A percentile compares a stretch with the other conserved stretches of the same genome.
Evolutionary conservation across 495 filamentous ascomycete species (phyloP).

Genomic region (Podospora tetraspora): DNA sequence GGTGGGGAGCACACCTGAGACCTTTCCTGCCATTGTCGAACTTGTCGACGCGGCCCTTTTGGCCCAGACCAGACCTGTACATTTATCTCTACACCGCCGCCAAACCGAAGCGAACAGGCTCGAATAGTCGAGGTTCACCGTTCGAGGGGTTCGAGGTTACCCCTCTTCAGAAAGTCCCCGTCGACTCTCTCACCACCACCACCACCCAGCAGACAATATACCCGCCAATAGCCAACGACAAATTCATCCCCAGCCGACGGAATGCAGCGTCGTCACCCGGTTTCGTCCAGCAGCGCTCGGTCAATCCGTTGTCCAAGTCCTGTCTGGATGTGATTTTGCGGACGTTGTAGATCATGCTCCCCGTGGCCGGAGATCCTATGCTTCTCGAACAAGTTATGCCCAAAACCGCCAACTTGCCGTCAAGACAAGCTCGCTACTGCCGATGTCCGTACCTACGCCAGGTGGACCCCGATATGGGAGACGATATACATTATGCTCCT

Average conservation of each 20-base stretch:
- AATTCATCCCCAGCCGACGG: not conserved
- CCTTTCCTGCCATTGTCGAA: slow-evolving; percentile 4
- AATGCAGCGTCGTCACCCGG: not conserved
- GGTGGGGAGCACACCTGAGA: slow-evolving; percentile 4
- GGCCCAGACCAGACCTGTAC: not conserved
- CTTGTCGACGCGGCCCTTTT: not conserved
- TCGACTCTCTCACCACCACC: not conserved
- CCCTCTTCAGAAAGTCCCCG: not conserved
- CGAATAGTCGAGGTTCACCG: not conserved
- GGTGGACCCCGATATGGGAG: not conserved
- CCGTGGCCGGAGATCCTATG: not conserved
- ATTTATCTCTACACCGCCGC: not conserved
- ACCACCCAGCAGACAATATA: not conserved
- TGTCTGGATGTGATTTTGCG: not conserved
- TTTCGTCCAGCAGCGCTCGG: not conserved
- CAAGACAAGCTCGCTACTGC: not conserved
- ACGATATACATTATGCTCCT: not conserved
- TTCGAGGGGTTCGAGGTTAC: not conserved
- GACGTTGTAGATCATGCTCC: not conserved
- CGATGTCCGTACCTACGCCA: not conserved
- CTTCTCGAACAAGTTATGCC: not conserved
- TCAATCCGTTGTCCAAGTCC: not conserved
- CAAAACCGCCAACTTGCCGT: not conserved
- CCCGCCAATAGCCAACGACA: not conserved
- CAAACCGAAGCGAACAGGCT: not conserved